phyloP scores from a whole-genome alignment of 2,329 filamentous ascomycete genomes.

The Sporothrix sp. region DNA sequence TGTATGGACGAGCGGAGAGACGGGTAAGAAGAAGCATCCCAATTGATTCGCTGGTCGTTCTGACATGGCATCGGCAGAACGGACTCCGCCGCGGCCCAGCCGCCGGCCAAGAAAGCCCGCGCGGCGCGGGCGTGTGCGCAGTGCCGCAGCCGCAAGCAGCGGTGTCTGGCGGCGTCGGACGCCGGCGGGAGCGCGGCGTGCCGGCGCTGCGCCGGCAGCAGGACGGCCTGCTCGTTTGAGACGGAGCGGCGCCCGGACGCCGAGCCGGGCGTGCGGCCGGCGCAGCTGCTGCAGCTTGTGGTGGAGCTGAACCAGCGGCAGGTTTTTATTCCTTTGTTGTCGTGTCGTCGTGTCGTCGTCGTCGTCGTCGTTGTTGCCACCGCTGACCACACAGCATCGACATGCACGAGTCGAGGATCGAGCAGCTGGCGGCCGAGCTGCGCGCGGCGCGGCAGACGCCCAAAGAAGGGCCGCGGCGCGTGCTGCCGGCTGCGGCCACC shows the following conservation, averaged over 20 bases:
- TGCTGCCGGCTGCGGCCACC: neutral
- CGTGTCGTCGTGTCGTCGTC: too few species aligned
- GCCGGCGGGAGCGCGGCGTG: neutral
- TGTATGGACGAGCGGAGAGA: neutral
- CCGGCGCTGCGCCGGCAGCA: conserved; percentile 1
- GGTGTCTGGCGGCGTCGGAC: neutral
- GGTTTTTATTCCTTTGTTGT: too few species aligned
- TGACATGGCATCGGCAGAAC: neutral
- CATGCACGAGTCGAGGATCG: neutral
- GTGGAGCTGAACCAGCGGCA: neutral
- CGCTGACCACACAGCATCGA: neutral
- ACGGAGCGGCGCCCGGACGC: neutral
- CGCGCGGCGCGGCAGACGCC: neutral
- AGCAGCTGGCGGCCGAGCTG: neutral
- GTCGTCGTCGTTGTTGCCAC: too few species aligned
- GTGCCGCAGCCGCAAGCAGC: conserved; percentile 8
- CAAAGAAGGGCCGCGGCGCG: neutral
- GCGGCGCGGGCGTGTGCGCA: neutral
- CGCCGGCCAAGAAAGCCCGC: neutral
- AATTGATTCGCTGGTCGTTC: neutral
- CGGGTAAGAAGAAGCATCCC: neutral
- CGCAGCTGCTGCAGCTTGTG: neutral
- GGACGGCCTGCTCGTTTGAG: conserved; percentile 3
- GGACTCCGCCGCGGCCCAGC: neutral
- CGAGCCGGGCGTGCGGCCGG: neutral